Evolutionary conservation across 257 asterid species (phyloP), one percentile per base, ranked within the genome.

Genomic region (Nemophila menziesii): DNA sequence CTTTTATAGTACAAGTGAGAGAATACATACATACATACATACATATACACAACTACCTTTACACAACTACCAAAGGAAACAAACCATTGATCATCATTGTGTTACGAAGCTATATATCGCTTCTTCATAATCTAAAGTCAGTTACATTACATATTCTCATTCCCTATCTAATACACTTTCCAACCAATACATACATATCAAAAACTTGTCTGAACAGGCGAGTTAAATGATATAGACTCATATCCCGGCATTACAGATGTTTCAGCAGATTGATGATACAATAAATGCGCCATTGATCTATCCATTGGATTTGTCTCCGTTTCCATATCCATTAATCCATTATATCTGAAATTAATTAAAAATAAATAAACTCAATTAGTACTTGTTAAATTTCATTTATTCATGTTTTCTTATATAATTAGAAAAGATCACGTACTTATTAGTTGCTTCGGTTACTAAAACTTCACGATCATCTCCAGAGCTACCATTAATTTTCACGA

Each of bases 241-340:
- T 51, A 62, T 21, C 56, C 52, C n/a, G 69, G 64, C 9, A 22
- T 10, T 21, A 52, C 41, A 11, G 77, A 45, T 42, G 76, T 57
- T 51, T 71, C 80, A 16, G 77, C 57, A 44, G 90, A 75, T 69
- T 81, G 57, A 61, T 81, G 80, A 60, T 81, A 86, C 71, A 86
- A 42, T 46, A 86, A 55, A 57, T 86, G 96, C 1, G 96, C 96
- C 20, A 86, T 62, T 16, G 96, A 82, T 55, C 96, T 79, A 38
- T 86, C 96, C 57, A 81, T 70, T 20, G 94, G 90, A 63, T 86
- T 81, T 20, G 96, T 86, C 48, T 74, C 73, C 2, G 90, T 74
- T 63, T 86, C 96, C 27, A 82, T 72, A 46, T 64, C 86, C 72
- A 78, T 33, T 63, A 63, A 72, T 44, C 74, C 64, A 43, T 60